phyloP scores from a whole-genome alignment of 805 yeast genomes.

The Clavispora asparagi region DNA sequence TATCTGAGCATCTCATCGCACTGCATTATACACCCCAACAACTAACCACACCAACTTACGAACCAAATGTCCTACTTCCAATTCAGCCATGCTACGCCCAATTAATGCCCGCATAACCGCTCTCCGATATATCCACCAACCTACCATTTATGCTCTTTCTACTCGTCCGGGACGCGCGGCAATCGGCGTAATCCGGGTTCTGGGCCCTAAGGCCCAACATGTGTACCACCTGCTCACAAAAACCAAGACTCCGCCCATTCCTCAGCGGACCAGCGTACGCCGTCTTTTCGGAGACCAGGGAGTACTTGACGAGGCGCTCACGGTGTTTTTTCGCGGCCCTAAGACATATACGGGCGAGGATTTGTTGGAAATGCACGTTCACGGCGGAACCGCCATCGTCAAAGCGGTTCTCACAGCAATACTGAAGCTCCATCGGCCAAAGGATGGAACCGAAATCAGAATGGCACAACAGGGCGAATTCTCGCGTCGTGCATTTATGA shows the following conservation, averaged over 20 bases:
- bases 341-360: constrained; percentile 92
- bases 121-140: constrained; percentile 14
- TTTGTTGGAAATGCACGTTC: constrained; percentile 79
- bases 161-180: constrained; percentile 82
- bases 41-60: background rate
- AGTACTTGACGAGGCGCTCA: constrained; percentile 73
- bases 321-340: constrained; percentile 66
- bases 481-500: constrained; percentile 78
- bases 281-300: constrained; percentile 44
- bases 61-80: background rate
- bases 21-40: constrained; percentile 1
- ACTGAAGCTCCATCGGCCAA: constrained; percentile 43
- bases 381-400: constrained; percentile 89
- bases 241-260: constrained; percentile 32
- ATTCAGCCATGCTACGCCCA: background rate
- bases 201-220: constrained; percentile 59
- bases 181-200: constrained; percentile 75
- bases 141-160: constrained; percentile 88
- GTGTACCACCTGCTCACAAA: constrained; percentile 46
- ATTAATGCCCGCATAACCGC: background rate
- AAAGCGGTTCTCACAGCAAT: constrained; percentile 64
- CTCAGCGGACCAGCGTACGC: constrained; percentile 54
- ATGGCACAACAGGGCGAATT: constrained; percentile 95
- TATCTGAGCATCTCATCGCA: background rate
- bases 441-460: constrained; percentile 43